Conservation (phyloP, 495 filamentous ascomycete species). For the Clohesyomyces aquaticus region DNA sequence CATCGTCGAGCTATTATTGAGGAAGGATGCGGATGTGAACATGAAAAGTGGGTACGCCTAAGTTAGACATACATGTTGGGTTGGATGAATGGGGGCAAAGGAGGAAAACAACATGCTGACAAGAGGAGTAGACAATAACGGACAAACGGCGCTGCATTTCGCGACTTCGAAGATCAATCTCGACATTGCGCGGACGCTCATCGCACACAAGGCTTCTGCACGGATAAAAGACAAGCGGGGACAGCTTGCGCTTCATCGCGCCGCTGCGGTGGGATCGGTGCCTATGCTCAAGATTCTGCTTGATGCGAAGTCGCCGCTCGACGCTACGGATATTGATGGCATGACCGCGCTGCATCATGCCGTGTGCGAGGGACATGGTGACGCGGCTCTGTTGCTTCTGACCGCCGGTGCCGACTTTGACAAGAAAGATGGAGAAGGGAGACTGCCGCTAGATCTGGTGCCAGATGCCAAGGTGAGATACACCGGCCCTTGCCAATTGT, state of each 20-base stretch:
- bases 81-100: neutral
- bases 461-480: constrained; percentile 71
- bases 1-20: constrained; percentile 73
- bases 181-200: constrained; percentile 74
- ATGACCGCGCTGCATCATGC: constrained; percentile 90
- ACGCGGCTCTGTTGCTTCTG: constrained; percentile 78
- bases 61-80: constrained; percentile 45
- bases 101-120: neutral
- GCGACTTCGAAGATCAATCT: constrained; percentile 86
- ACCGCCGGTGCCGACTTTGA: constrained; percentile 84
- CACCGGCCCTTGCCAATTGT: neutral
- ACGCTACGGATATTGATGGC: constrained; percentile 82
- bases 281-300: constrained; percentile 83
- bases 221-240: constrained; percentile 82
- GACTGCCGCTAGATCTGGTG: constrained; percentile 76
- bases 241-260: constrained; percentile 86
- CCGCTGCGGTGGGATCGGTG: constrained; percentile 83
- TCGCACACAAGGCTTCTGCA: constrained; percentile 75
- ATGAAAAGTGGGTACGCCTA: constrained; percentile 56
- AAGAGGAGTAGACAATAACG: constrained; percentile 13
- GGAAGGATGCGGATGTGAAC: constrained; percentile 82
- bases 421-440: constrained; percentile 74
- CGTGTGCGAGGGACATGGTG: constrained; percentile 89
- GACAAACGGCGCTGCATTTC: constrained; percentile 86
- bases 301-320: constrained; percentile 73